Evolutionary conservation across 225 moss, liverwort and hornwort species (phyloP).

Genomic region (Straminergon stramineum): DNA sequence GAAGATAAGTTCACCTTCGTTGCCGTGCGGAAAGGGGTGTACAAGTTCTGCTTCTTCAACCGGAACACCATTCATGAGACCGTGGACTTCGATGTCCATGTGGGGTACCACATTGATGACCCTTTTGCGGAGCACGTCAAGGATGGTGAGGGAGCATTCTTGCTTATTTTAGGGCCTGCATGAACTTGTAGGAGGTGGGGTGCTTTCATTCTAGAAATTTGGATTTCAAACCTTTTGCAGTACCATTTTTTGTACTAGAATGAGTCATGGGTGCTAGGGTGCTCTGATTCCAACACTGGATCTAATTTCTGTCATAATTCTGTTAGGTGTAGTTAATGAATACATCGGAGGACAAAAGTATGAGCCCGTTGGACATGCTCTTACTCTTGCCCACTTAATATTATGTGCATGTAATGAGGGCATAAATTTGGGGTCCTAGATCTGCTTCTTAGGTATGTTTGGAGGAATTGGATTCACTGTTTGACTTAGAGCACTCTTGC

Average conservation of each 20-base stretch:
- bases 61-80: slow-evolving; percentile 71
- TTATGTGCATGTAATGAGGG: background rate
- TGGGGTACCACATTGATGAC: slow-evolving; percentile 30
- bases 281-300: background rate
- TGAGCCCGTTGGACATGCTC: background rate
- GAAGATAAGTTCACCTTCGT: slow-evolving; percentile 67
- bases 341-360: background rate
- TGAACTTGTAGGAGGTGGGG: background rate
- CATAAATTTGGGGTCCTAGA: background rate
- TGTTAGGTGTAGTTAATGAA: background rate
- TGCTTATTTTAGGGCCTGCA: background rate
- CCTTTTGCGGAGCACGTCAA: slow-evolving; percentile 34
- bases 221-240: background rate
- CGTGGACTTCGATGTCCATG: slow-evolving; percentile 75
- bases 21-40: slow-evolving; percentile 51
- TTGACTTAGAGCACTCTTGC: background rate
- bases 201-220: background rate
- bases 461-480: background rate
- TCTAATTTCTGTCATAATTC: background rate
- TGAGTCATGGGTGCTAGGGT: background rate
- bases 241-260: background rate
- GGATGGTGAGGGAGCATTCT: slow-evolving; percentile 30
- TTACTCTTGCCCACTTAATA: background rate
- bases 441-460: background rate
- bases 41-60: slow-evolving; percentile 90